Evolutionary conservation across 2,329 filamentous ascomycete species (phyloP).

Genomic region (Aspergillaceae sp.): DNA sequence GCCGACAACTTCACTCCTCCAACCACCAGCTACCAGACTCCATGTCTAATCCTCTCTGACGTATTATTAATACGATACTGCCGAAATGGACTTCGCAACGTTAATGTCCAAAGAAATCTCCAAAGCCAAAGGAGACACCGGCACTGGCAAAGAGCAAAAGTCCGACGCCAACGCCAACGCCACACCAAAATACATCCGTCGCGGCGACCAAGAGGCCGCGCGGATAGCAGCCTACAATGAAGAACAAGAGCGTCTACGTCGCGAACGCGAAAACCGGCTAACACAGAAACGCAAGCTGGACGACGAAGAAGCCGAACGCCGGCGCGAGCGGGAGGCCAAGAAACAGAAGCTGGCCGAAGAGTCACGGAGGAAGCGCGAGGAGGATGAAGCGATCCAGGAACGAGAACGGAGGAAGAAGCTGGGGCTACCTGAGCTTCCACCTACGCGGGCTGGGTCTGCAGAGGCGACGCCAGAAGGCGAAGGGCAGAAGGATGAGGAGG

Average conservation of each 20-base stretch:
- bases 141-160: conserved; percentile 13
- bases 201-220: conserved; percentile 75
- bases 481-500: conserved; percentile 4
- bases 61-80: too few species aligned
- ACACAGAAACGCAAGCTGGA: conserved; percentile 80
- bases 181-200: conserved; percentile 70
- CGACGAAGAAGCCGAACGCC: conserved; percentile 68
- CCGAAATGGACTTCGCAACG: conserved; percentile 84
- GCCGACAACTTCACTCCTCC: too few species aligned
- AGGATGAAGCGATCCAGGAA: conserved; percentile 66
- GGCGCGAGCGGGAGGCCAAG: conserved; percentile 69
- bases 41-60: too few species aligned
- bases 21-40: too few species aligned
- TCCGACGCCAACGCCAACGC: conserved; percentile 8
- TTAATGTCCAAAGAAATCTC: conserved; percentile 90
- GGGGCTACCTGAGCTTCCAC: conserved; percentile 65
- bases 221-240: conserved; percentile 70
- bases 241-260: conserved; percentile 68
- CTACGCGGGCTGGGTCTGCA: conserved; percentile 10
- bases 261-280: conserved; percentile 59
- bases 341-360: conserved; percentile 72
- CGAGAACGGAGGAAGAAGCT: conserved; percentile 62
- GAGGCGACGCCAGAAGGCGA: conserved; percentile 17
- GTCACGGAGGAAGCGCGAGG: conserved; percentile 58
- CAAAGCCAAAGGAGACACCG: conserved; percentile 55